Percentiles rank a stretch among this genome's conserved stretches.
These are phyloP conservation scores for Infundibulicybe gibba DNA, from an alignment of 768 basidiomycete species.

Conservation along the genomic window DNA sequence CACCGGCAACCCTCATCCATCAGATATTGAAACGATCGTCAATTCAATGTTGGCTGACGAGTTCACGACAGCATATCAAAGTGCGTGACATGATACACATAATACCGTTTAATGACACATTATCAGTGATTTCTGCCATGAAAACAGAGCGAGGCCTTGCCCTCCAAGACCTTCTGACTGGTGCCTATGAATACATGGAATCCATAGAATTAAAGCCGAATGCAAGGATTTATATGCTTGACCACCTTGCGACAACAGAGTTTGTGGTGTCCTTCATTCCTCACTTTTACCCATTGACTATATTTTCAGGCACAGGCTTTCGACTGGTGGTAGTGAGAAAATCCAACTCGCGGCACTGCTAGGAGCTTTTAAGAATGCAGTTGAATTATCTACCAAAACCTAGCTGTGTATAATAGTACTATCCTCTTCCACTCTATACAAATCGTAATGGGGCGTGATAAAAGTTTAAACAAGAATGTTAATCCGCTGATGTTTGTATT, in stretches of 20 bases:
- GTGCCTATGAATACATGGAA: slow-evolving; percentile 87
- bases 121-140: slow-evolving; percentile 75
- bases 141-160: slow-evolving; percentile 94
- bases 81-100: slow-evolving; percentile 34
- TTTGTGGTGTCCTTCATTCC: slow-evolving; percentile 35
- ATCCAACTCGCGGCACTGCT: slow-evolving; percentile 90
- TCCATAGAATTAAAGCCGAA: slow-evolving; percentile 83
- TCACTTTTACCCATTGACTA: neutral
- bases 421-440: slow-evolving; percentile 1
- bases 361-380: slow-evolving; percentile 90
- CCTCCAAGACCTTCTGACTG: slow-evolving; percentile 88
- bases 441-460: neutral
- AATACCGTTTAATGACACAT: neutral
- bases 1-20: slow-evolving; percentile 94
- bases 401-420: slow-evolving; percentile 7
- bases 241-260: slow-evolving; percentile 95
- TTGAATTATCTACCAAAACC: slow-evolving; percentile 63
- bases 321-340: slow-evolving; percentile 91
- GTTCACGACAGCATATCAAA: slow-evolving; percentile 86
- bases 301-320: slow-evolving; percentile 72
- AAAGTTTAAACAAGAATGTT: too few species aligned
- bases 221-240: slow-evolving; percentile 87
- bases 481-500: too few species aligned
- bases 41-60: slow-evolving; percentile 95
- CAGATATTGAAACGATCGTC: slow-evolving; percentile 90